Conservation (phyloP, 257 asterid species). For the Fraxinus cuspidata region DNA sequence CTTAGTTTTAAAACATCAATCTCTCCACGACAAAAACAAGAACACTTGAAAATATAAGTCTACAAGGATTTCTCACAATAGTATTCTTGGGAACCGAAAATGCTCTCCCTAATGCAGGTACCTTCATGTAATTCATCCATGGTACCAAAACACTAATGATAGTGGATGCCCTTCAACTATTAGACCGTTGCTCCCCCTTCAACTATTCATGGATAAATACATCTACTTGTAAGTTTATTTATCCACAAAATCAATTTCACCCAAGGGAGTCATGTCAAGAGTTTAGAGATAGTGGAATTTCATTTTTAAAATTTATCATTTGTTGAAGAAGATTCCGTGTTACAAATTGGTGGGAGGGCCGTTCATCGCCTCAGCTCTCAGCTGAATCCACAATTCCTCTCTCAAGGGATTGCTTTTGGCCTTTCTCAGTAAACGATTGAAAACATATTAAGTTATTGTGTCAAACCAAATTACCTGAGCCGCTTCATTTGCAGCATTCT, state of each 20-base stretch:
- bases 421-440: background rate
- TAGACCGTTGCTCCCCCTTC: background rate
- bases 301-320: no score
- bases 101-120: no score
- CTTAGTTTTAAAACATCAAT: no score
- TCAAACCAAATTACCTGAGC: constrained; percentile 72
- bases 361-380: background rate
- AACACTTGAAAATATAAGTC: no score
- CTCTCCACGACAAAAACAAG: no score
- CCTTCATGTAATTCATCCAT: no score
- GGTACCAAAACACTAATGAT: background rate
- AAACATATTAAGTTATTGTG: background rate
- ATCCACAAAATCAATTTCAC: background rate
- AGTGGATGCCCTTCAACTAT: background rate
- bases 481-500: constrained; percentile 89
- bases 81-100: no score
- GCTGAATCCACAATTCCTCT: background rate
- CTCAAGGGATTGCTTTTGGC: background rate
- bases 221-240: background rate
- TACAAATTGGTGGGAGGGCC: background rate
- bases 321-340: background rate
- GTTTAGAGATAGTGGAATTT: background rate
- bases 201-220: background rate
- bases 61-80: no score
- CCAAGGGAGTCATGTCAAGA: background rate